A percentile compares a stretch with the other conserved stretches of the same genome.
These are phyloP conservation scores for Boletus subluridellus DNA, from an alignment of 1,284 basidiomycete species.

Conservation along the genomic window DNA sequence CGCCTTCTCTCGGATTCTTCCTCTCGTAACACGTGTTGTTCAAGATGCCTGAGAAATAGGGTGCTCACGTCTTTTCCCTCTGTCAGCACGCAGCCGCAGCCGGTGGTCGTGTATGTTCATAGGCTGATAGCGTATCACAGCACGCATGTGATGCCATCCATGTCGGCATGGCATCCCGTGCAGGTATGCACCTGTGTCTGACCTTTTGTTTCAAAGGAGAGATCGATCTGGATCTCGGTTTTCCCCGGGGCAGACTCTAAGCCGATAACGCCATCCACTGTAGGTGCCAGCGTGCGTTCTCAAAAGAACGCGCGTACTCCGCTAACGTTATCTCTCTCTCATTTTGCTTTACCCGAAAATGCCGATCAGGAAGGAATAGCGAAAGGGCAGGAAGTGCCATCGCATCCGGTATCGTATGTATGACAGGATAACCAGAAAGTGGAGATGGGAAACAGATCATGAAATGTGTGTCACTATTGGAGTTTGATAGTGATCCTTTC, in stretches of 20 bases:
- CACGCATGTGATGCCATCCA: constrained; percentile 8
- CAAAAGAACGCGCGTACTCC: constrained; percentile 2
- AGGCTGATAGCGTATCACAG: constrained; percentile 4
- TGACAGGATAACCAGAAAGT: neutral
- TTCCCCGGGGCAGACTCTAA: constrained; percentile 1
- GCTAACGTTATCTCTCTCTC: neutral
- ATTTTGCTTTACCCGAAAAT: neutral
- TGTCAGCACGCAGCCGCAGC: constrained; percentile 12
- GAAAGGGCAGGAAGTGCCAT: neutral
- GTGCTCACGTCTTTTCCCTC: constrained; percentile 7
- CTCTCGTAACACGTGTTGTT: constrained; percentile 24
- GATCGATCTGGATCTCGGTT: constrained; percentile 19
- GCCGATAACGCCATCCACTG: constrained; percentile 3
- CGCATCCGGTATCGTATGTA: neutral
- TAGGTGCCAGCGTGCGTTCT: neutral
- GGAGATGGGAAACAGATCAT: constrained; percentile 3
- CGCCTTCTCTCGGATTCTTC: constrained; percentile 8
- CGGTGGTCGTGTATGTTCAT: neutral
- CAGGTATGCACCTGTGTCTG: neutral
- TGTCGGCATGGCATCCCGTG: neutral
- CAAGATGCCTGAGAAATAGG: constrained; percentile 16
- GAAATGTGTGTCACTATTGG: neutral
- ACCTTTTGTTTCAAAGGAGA: neutral
- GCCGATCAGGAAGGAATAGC: constrained; percentile 12
- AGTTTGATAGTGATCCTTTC: too few relatives aligned